A percentile compares a stretch with the other conserved stretches of the same genome.
Conservation (phyloP, 345 rosid species). For the Citrus maxima region DNA sequence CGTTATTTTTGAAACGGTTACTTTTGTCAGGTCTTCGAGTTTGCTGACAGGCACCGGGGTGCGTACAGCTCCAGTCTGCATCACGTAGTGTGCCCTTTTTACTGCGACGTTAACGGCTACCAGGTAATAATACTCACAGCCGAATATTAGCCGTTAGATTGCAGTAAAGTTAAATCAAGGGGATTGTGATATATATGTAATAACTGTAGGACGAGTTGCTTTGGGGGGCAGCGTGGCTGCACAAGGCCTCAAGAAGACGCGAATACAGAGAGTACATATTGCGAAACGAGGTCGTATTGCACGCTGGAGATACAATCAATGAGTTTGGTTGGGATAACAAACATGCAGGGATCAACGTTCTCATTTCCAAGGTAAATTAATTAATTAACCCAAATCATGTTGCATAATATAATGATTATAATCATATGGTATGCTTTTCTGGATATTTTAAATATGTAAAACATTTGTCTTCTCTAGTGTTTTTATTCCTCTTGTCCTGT, state of each 20-base stretch:
- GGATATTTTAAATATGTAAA: neutral
- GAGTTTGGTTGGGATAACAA: constrained; percentile 99
- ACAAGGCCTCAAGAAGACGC: constrained; percentile 77
- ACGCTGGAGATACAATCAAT: constrained; percentile 83
- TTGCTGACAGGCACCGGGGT: constrained; percentile 85
- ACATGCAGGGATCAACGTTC: constrained; percentile 91
- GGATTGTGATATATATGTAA: neutral
- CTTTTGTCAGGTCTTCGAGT: constrained; percentile 69
- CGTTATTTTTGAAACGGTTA: constrained; percentile 15
- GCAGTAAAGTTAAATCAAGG: neutral
- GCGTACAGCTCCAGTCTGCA: constrained; percentile 72
- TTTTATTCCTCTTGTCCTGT: constrained; percentile 26
- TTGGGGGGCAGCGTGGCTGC: constrained; percentile 98
- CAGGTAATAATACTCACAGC: constrained; percentile 48
- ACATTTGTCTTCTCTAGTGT: constrained; percentile 20
- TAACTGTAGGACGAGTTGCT: constrained; percentile 80
- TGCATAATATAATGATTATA: neutral
- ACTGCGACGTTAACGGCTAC: constrained; percentile 91
- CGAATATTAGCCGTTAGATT: constrained; percentile 14
- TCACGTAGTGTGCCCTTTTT: constrained; percentile 87
- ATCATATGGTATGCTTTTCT: neutral
- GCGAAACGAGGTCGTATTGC: constrained; percentile 74
- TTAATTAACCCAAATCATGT: neutral
- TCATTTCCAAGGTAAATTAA: constrained; percentile 74
- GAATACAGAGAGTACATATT: constrained; percentile 73